Base-by-base conservation (phyloP, 495 filamentous ascomycete genomes). In the Penicillium odoratum region DNA sequence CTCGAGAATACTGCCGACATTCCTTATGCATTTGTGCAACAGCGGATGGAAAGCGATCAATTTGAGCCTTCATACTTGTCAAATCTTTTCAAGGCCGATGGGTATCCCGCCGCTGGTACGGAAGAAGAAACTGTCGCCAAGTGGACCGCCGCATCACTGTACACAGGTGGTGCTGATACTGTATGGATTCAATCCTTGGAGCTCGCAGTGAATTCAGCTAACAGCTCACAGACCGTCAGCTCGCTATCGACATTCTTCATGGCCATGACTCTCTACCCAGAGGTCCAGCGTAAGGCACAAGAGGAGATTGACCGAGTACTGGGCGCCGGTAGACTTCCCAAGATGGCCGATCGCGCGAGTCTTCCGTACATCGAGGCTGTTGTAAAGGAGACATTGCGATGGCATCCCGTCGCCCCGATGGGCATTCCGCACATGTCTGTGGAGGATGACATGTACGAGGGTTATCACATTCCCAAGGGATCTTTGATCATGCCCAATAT, bases 151-250 rank as follows among this genome's bases (percentile, higher is more conserved):
- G 76, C 74, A 36, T 75, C 78, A 0, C 64, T 87, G 0, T 79
- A 85, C 43, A 72, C 81, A 31, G 85, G 80, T 13, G 85, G 84
- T 5, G 79, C 81, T 18, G 85, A 86, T 57, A 86, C 75, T 4
- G 69, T 72, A 62, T 10, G 48, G 4, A 40, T 40, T 1, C 31
- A 1, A 42, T 25, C 15, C 10, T 36, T 13, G 33, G 7, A 11
- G 4, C 8, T 36, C 21, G 21, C 21, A 8, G 2, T 3, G 6
- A 36, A 36, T 11, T 13, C 10, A 16, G 16, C 57, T 63, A 28
- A 66, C 33, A 40, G 5, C 15, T 16, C 10, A 15, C 31, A 67
- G 64, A 62, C 57, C 36, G 61, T 67, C 3, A 50, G 38, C n/a
- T 44, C 64, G 0, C 34, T 67, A 4, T 26, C 55, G 40, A 48